Conservation (phyloP, 2,329 filamentous ascomycete species). For the Venturia oleaginea region DNA sequence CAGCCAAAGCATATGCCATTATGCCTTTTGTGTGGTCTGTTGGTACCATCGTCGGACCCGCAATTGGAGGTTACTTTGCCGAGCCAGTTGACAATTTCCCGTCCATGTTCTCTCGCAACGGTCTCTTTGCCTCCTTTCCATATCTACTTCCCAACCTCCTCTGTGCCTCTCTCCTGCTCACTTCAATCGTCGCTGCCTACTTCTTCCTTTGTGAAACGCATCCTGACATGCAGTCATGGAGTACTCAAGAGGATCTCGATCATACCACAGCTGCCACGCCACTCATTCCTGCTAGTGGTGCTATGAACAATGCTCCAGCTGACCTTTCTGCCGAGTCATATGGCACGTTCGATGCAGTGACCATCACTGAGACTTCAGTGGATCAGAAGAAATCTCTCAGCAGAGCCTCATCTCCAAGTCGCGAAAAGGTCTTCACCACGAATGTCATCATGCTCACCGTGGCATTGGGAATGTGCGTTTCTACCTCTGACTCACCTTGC, state of each 20-base stretch:
- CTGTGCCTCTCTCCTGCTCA: slow-evolving; percentile 64
- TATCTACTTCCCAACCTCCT: slow-evolving; percentile 86
- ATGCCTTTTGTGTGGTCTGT: slow-evolving; percentile 95
- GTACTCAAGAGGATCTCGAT: slow-evolving; percentile 28
- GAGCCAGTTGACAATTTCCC: slow-evolving; percentile 70
- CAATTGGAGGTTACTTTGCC: slow-evolving; percentile 79
- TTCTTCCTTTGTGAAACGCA: slow-evolving; percentile 82
- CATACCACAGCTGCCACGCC: slow-evolving; percentile 55
- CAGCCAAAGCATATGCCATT: slow-evolving; percentile 75
- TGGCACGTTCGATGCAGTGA: slow-evolving; percentile 57
- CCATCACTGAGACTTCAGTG: slow-evolving; percentile 41
- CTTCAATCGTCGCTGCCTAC: slow-evolving; percentile 74
- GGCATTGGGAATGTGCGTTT: slow-evolving; percentile 61
- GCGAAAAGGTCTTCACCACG: slow-evolving; percentile 46
- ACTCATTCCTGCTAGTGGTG: slow-evolving; percentile 65
- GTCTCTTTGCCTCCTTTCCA: slow-evolving; percentile 69
- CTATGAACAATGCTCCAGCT: slow-evolving; percentile 61
- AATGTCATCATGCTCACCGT: slow-evolving; percentile 66
- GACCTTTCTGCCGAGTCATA: slow-evolving; percentile 72
- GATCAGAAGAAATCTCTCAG: slow-evolving; percentile 27
- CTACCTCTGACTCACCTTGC: not conserved
- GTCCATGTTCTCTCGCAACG: slow-evolving; percentile 53
- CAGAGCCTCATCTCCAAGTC: slow-evolving; percentile 31
- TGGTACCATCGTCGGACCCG: slow-evolving; percentile 76
- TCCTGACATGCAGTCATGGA: slow-evolving; percentile 62